Evolutionary conservation across 257 asterid species (phyloP).

Genomic region (Solanum verrucosum): DNA sequence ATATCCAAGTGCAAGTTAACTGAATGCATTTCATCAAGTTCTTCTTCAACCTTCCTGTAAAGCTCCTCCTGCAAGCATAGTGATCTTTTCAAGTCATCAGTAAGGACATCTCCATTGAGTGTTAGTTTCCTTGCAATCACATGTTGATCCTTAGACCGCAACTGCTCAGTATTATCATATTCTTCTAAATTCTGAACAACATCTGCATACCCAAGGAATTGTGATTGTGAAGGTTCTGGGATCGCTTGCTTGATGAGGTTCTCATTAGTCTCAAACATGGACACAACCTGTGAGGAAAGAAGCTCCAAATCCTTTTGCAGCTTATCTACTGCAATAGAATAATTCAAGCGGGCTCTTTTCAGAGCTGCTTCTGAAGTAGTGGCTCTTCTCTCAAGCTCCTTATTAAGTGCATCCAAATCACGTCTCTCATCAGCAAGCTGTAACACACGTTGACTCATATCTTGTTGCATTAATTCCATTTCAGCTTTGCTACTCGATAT

Average conservation of each 20-base stretch:
- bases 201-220: conserved; percentile 8
- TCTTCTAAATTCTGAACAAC: conserved; percentile 23
- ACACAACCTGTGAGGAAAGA: conserved; percentile 87
- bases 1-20: conserved; percentile 62
- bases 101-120: conserved; percentile 59
- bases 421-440: conserved; percentile 56
- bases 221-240: conserved; percentile 34
- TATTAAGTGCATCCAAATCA: conserved; percentile 50
- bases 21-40: conserved; percentile 66
- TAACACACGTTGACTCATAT: conserved; percentile 48
- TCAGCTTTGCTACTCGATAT: conserved; percentile 56
- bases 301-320: conserved; percentile 91
- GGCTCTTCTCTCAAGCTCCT: conserved; percentile 81
- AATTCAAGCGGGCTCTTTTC: conserved; percentile 83
- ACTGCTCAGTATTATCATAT: conserved; percentile 15
- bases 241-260: conserved; percentile 81
- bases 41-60: conserved; percentile 75
- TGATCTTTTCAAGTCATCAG: conserved; percentile 78
- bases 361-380: conserved; percentile 75
- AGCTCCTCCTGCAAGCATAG: conserved; percentile 71
- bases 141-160: conserved; percentile 29
- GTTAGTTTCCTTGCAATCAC: conserved; percentile 32
- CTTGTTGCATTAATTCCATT: conserved; percentile 50
- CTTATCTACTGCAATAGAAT: conserved; percentile 89
- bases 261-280: conserved; percentile 88